Evolutionary conservation across 768 basidiomycete genomes (phyloP), one percentile per base, ranked within the genome.

Genomic region (Phaeolepiota aurea): DNA sequence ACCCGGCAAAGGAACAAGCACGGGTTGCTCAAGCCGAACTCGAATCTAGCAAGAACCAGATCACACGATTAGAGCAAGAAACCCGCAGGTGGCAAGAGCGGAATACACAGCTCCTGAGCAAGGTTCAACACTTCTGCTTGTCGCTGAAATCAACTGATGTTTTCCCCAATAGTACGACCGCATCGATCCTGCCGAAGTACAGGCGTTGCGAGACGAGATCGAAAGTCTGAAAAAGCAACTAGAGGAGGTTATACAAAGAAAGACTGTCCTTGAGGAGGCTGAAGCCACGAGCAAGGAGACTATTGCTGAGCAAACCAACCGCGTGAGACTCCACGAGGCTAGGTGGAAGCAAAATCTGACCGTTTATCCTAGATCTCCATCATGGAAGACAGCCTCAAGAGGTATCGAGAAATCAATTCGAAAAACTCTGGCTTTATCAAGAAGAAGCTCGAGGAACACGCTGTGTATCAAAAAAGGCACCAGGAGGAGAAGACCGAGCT

Each of bases 141-240:
- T 37, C 2, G 16, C 34, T 15, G 44, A 20, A 19, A 13, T 19
- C 14, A 19, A 31, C 21, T 31, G 15, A 25, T 38, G 25, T 16
- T 51, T n/a, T 16, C n/a, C n/a, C n/a, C n/a, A n/a, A 38, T 43
- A 88, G 85, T 90, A 90, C 53, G 87, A 92, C 50, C 85, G 89
- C 33, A 82, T 87, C 48, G 89, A 91, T 55, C 88, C 89, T 13
- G 77, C 82, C 2, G 89, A 92, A 52, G 66, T 91, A 25, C 85
- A 89, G 52, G 69, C 73, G 4, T 68, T 92, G 40, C 86, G 80
- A 57, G 82, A 84, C 16, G 81, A 89, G 53, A 72, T 85, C 5
- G 72, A 75, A 40, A 57, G 48, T 12, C 46, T 84, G 40, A 76
- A 77, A 48, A 41, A 60, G 0, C 57, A 73, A 48, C 66, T 43